Percentiles rank a stretch among this genome's conserved stretches.
phyloP scores from a whole-genome alignment of 768 basidiomycete species.

The Calocera cornea region DNA sequence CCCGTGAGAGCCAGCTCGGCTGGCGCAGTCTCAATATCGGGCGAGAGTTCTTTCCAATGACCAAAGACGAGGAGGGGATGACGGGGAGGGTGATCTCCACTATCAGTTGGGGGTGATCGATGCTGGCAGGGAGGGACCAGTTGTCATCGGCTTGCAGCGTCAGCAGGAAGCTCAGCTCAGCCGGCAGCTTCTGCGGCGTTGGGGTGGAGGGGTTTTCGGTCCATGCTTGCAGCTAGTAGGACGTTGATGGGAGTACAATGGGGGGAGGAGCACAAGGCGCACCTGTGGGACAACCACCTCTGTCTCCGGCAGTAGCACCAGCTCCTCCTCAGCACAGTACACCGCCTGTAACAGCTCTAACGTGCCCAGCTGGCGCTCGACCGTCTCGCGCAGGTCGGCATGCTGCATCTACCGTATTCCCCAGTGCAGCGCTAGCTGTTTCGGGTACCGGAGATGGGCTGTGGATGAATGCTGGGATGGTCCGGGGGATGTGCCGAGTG shows the following conservation, averaged over 20 bases:
- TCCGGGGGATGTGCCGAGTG: too few relatives aligned
- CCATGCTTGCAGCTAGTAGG: not conserved
- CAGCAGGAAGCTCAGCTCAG: not conserved
- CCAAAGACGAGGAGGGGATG: not conserved
- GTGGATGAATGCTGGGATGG: too few relatives aligned
- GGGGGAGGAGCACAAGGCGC: not conserved
- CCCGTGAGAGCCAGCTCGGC: not conserved
- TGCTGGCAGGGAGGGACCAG: not conserved
- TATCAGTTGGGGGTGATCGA: not conserved
- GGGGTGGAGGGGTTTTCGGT: not conserved
- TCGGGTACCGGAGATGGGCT: too few relatives aligned
- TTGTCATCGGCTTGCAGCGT: not conserved
- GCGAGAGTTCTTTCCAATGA: not conserved
- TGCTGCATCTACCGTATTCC: not conserved
- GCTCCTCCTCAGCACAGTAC: not conserved
- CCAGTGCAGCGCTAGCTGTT: too few relatives aligned
- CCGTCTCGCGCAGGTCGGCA: not conserved
- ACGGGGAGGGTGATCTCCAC: not conserved
- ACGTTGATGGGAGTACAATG: not conserved
- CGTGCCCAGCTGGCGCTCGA: not conserved
- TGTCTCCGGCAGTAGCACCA: not conserved
- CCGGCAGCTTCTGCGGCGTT: not conserved
- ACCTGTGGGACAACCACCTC: not conserved
- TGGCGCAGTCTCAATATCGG: not conserved
- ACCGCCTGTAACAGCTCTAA: not conserved